These are phyloP conservation scores for Plectranthus barbatus DNA, from an alignment of 257 asterid genomes.

Conservation along the genomic window DNA sequence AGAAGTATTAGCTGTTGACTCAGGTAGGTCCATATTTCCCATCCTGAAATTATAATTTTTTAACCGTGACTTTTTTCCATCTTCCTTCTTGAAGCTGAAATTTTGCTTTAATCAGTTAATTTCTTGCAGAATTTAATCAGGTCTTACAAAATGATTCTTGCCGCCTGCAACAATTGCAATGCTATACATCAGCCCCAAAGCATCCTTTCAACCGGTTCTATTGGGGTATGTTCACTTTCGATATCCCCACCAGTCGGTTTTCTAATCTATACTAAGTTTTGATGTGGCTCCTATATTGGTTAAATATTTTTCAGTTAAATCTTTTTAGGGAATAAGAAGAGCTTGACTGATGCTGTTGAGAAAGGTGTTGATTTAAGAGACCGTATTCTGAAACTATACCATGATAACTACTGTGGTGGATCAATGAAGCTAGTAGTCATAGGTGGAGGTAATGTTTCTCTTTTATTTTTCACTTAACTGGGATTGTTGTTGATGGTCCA, in stretches of 20 bases:
- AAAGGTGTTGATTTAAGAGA: slow-evolving; percentile 86
- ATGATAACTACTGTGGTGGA: slow-evolving; percentile 70
- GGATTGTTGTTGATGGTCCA: background rate
- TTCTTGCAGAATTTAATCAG: slow-evolving; percentile 76
- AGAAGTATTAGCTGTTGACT: slow-evolving; percentile 90
- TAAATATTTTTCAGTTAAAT: slow-evolving; percentile 4
- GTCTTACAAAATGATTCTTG: slow-evolving; percentile 79
- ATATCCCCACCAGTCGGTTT: background rate
- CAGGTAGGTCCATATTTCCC: slow-evolving; percentile 53
- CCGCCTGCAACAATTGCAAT: slow-evolving; percentile 82
- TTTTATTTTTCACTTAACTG: background rate
- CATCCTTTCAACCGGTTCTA: slow-evolving; percentile 87
- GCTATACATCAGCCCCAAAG: slow-evolving; percentile 65
- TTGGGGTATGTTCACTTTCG: slow-evolving; percentile 52
- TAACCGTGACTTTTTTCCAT: background rate
- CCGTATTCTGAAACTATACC: slow-evolving; percentile 57
- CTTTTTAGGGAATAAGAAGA: slow-evolving; percentile 84
- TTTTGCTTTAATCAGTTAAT: slow-evolving; percentile 10
- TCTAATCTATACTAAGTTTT: slow-evolving; percentile 12
- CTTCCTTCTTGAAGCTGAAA: slow-evolving; percentile 15
- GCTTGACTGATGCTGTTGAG: slow-evolving; percentile 85
- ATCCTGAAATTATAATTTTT: background rate
- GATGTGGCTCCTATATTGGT: slow-evolving; percentile 6
- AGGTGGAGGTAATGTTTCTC: slow-evolving; percentile 69
- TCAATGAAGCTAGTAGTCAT: slow-evolving; percentile 85